Evolutionary conservation across 2,329 filamentous ascomycete species (phyloP), one percentile per base, ranked within the genome.

Genomic region (Penicillium corylophilum): DNA sequence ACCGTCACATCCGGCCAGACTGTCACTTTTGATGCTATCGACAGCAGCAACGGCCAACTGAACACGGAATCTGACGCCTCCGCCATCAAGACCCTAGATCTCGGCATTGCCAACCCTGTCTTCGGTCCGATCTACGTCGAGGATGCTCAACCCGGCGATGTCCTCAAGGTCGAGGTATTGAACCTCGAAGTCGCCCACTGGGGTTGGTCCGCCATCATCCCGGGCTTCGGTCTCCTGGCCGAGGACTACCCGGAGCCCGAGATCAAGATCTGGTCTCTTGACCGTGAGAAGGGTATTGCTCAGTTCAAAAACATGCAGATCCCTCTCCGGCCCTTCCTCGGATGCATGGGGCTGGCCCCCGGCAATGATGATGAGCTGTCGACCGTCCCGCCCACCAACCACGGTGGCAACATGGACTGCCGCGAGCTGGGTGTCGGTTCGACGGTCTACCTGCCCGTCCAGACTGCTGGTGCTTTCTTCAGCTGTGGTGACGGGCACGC

Each of bases 341-440:
- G 80, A 18, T 73, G 80, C 26, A 76, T 81, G 55, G 80, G 79
- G 28, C 67, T 82, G 5, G 79, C 79, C 0, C 79, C 75, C 0
- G 73, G 70, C 9, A 68, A 64, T 10, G 66, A 71, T 20, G 77
- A 74, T 23, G 74, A 79, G 41, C 73, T 79, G 46, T 71, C 71
- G 23, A 81, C 76, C 3, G 77, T 82, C 16, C 79, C 79, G 22
- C 79, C 79, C 1, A 76, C 76, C 44, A 70, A 75, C 23, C 77
- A 74, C 3, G 79, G 80, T 43, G 79, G 79, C n/a, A 82, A 82
- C 59, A 73, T 82, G 43, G 80, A 82, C 62, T 80, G 78, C 54
- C 76, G 75, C 38, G 74, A 81, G 54, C 60, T 81, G 28, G 76
- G 72, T 5, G 66, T 70, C 3, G 79, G 79, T 0, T 71, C 76